Conservation (phyloP, 768 basidiomycete species). For the Zangia roseola region DNA sequence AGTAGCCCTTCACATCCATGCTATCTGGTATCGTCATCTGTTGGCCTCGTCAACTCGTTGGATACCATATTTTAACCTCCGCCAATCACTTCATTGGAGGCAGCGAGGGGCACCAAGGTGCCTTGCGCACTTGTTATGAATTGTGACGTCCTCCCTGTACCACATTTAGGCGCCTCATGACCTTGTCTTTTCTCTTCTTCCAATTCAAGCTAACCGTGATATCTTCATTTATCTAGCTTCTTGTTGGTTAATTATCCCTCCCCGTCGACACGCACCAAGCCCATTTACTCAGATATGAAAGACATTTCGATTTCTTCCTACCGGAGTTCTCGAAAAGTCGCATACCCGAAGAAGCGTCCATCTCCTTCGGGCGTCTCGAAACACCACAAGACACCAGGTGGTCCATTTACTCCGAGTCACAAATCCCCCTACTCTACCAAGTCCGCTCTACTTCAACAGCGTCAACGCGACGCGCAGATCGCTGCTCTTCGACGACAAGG, state of each 20-base stretch:
- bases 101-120: not conserved
- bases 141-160: not conserved
- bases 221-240: constrained; percentile 33
- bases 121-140: not conserved
- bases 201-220: constrained; percentile 21
- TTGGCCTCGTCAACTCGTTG: constrained; percentile 1
- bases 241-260: constrained; percentile 44
- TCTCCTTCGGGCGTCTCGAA: constrained; percentile 79
- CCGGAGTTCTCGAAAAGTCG: constrained; percentile 59
- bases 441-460: constrained; percentile 57
- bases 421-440: constrained; percentile 69
- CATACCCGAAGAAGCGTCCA: constrained; percentile 85
- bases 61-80: constrained; percentile 14
- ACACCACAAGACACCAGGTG: constrained; percentile 52
- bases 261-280: constrained; percentile 36
- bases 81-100: constrained; percentile 4
- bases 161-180: constrained; percentile 6
- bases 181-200: constrained; percentile 2
- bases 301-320: constrained; percentile 61
- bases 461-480: constrained; percentile 68
- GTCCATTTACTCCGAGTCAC: constrained; percentile 47
- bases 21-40: not conserved
- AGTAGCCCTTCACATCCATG: constrained; percentile 25
- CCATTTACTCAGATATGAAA: constrained; percentile 60
- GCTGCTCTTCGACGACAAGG: constrained; percentile 69